Evolutionary conservation across 768 basidiomycete genomes (phyloP), one percentile per base, ranked within the genome.

Genomic region (Boletus insuetus): DNA sequence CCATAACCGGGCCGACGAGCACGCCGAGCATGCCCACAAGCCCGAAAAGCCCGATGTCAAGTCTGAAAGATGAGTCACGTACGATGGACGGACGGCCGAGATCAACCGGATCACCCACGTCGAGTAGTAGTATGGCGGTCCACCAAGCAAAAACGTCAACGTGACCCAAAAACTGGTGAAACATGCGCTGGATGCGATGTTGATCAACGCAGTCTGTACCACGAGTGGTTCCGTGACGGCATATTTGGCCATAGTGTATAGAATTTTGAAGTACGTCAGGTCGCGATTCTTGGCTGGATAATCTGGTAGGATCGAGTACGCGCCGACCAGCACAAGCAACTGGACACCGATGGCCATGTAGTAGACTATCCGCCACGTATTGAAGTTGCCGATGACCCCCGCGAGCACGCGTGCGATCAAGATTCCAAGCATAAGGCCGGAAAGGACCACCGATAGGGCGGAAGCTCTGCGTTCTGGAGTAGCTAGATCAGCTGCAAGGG

Each of bases 401-500:
- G 88, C 80, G 5, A 92, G 72, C 1, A 92, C 87, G 26, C 91
- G 81, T 1, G 89, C 89, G 14, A 85, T 73, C 32, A 91, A 81
- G 35, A 92, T 73, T 11, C 91, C 91, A 26, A 92, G 77, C 20
- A 91, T 75, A 17, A 92, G 75, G 10, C 79, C 82, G 0, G 86
- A 79, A 45, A 87, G 74, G 6, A 90, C 86, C 52, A 93, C 84
- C 1, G 89, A 84, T 41, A 96, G 77, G 0, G 91, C 87, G 6
- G 84, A 77, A 0, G 87, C 92, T 26, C 91, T 82, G 20, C 81
- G 79, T 46, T 85, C 78, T 1, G 86, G 82, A 1, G 88, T 84
- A 0, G 91, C 91, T 26, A 95, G 80, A 70, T 96, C 94, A 2
- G 84, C 93, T 0, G 90, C 89, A 44, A 83, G 63, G 0, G 92